Evolutionary conservation across 257 asterid genomes (phyloP), one percentile per base, ranked within the genome.

Genomic region (Phtheirospermum japonicum): DNA sequence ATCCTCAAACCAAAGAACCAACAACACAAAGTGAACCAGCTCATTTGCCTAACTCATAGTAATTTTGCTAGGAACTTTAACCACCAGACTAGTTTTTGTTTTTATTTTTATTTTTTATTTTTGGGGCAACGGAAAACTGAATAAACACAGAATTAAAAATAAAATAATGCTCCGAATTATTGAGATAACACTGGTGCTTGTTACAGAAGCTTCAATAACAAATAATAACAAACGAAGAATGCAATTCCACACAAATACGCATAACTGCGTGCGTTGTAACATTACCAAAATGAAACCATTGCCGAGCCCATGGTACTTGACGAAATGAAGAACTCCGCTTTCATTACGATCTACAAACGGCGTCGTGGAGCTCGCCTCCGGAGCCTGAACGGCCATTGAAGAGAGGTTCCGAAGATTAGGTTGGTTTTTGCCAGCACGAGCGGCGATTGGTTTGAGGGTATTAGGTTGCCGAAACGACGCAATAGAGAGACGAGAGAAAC

Each of bases 281-380:
- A n/a, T 46, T 79, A 86, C 96, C 93, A 88, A 30, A 23, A 88
- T 85, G 73, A 88, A 88, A 71, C 85, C 96, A 68, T 88, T 88
- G 55, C 95, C 95, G 10, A 88, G 90, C 16, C 95, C 96, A 30
- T 88, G 95, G 54, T 86, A 88, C 83, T 88, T 88, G 75, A 80
- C 90, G 67, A 88, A 88, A 66, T 73, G 90, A 51, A 88, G 87
- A 30, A 77, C 19, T 6, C 78, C 87, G 5, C 75, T 75, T 67
- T 85, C 90, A 50, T 65, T 83, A 9, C 50, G 81, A 57, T 82
- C 84, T 4, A 80, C 86, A 61, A 82, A 79, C 2, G 84, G 75
- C 46, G 65, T 59, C 52, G 79, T 67, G 14, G 83, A 71, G 13
- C 6, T 61, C 26, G 26, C 64, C 71, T 77, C 76, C 2, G 78